These are phyloP conservation scores for Paraurostyla sp. DNA, from an alignment of 73 alveolate species.

Conservation along the genomic window DNA sequence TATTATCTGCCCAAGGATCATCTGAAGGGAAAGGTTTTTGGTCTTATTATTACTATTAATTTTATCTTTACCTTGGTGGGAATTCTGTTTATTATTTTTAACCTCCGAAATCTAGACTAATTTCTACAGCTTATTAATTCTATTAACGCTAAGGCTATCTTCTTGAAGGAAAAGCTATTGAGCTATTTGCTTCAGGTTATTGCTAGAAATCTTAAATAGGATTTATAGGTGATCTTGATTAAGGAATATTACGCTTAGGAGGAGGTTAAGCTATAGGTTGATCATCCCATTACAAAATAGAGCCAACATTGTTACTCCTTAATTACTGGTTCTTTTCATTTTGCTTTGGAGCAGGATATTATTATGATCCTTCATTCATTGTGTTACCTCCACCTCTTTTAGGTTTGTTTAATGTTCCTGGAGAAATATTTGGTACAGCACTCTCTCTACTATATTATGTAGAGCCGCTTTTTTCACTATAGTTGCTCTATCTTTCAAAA, in stretches of 20 bases:
- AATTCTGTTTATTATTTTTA: too few species aligned
- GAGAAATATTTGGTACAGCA: background rate
- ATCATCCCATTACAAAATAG: constrained; percentile 13
- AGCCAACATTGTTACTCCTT: constrained; percentile 19
- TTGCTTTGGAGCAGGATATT: background rate
- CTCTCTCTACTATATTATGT: background rate
- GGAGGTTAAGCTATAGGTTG: background rate
- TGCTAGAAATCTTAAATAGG: background rate
- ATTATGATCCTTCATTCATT: too few species aligned
- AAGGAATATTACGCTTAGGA: background rate
- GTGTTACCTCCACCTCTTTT: too few species aligned
- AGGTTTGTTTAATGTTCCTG: background rate
- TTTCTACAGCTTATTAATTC: too few species aligned
- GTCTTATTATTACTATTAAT: too few species aligned
- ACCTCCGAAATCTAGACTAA: too few species aligned
- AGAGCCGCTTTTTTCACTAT: background rate
- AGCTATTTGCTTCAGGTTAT: background rate
- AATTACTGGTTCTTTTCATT: background rate
- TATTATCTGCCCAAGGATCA: background rate
- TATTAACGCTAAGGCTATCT: background rate
- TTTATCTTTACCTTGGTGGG: too few species aligned
- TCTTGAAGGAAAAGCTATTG: constrained; percentile 16
- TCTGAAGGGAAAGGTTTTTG: too few species aligned
- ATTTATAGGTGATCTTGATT: background rate
- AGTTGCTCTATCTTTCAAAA: background rate